A percentile compares a stretch with the other conserved stretches of the same genome.
Conservation (phyloP, 2,329 filamentous ascomycete species). For the Chrysoporthe cubensis region DNA sequence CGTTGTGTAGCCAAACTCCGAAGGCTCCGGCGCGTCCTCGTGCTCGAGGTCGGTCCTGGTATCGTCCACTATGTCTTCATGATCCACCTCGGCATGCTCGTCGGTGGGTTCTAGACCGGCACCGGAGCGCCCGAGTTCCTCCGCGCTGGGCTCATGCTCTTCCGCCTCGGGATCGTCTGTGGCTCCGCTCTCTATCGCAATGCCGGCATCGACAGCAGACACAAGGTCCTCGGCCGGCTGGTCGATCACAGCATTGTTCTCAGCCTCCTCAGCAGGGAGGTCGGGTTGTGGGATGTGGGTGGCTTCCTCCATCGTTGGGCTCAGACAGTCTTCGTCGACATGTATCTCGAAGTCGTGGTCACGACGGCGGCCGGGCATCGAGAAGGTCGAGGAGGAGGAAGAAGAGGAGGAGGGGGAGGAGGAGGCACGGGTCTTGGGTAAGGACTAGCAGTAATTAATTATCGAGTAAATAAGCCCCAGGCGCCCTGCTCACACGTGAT, state of each 20-base stretch:
- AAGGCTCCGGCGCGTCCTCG: slow-evolving; percentile 11
- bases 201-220: not conserved
- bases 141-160: not conserved
- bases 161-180: slow-evolving; percentile 6
- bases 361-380: slow-evolving; percentile 28
- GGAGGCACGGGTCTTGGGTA: slow-evolving; percentile 6
- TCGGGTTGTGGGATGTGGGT: slow-evolving; percentile 22
- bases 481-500: slow-evolving; percentile 11
- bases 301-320: slow-evolving; percentile 43
- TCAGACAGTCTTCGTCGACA: slow-evolving; percentile 51
- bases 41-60: not conserved
- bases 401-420: not conserved
- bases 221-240: not conserved
- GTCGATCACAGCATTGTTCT: slow-evolving; percentile 11
- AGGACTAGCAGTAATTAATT: not conserved
- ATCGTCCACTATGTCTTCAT: slow-evolving; percentile 7
- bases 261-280: slow-evolving; percentile 15
- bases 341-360: slow-evolving; percentile 53
- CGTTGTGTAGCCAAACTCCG: slow-evolving; percentile 27
- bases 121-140: not conserved
- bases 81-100: not conserved
- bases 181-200: not conserved
- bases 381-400: not conserved
- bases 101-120: not conserved
- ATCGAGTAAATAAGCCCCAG: not conserved